Evolutionary conservation across 306 rosid species (phyloP).

Genomic region (Vigna angularis): DNA sequence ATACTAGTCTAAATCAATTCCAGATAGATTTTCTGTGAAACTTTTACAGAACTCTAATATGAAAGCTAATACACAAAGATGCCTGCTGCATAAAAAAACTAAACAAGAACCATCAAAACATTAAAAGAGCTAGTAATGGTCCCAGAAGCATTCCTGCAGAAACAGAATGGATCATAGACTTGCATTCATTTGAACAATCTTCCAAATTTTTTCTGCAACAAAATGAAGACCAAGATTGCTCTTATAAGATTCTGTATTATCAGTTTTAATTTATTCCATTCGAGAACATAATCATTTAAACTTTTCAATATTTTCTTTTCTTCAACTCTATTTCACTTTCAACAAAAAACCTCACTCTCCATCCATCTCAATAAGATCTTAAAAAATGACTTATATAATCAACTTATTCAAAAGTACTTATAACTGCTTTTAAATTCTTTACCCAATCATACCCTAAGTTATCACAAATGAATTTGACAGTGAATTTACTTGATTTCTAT

Average conservation of each 20-base stretch:
- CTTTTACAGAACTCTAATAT: background rate
- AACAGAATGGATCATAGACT: background rate
- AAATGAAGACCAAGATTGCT: background rate
- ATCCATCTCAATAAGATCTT: background rate
- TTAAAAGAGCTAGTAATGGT: background rate
- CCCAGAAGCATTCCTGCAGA: background rate
- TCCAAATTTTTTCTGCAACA: background rate
- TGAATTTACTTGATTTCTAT: background rate
- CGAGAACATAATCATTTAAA: no score
- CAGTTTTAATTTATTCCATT: no score
- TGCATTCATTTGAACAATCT: conserved; percentile 14
- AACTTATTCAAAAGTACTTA: background rate
- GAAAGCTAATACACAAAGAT: conserved; percentile 6
- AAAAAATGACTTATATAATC: background rate
- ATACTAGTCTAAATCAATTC: background rate
- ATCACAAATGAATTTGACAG: background rate
- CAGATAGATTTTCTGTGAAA: background rate
- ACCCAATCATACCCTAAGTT: no score
- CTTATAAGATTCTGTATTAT: no score
- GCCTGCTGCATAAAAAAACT: background rate
- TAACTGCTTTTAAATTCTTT: background rate
- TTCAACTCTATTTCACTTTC: no score
- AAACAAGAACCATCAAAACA: background rate
- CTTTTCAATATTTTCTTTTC: no score
- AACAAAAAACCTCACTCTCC: background rate